Base-by-base conservation (phyloP, 441 rosid species). In the Euphorbia celastroides region DNA sequence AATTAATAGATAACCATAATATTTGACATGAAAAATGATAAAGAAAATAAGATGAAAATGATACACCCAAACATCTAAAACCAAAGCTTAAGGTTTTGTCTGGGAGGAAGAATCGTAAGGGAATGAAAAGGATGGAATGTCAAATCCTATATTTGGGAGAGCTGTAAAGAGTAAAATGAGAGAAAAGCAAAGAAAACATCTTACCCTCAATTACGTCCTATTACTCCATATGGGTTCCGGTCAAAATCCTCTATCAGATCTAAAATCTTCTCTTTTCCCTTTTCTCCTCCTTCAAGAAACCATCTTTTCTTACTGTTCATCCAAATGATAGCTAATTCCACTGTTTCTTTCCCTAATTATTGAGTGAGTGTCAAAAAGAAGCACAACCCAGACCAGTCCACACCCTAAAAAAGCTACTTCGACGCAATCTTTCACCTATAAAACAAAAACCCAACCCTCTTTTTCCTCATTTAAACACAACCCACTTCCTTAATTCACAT, bases 381-480 rank as follows among this genome's bases (percentile, higher is more conserved):
- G 16, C 23, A 19, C 8, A 57, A 44, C n/a, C n/a, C n/a, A n/a
- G n/a, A n/a, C n/a, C n/a, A 61, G 58, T 27, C 31, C 63, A 66
- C 12, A 41, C 50, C n/a, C 34, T 44, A 12, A 10, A 61, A 70
- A 68, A 60, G 63, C 3, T 12, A 59, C 68, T 38, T 44, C 60
- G 60, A 38, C 64, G 54, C 16, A 46, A 25, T 16, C 56, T 13
- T 54, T 42, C 2, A 34, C 54, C 32, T 42, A 26, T 25, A 56
- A 60, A 32, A 51, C 10, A 14, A 20, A 57, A 64, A 32, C 69
- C 62, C 72, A 26, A 1, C 56, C 57, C 31, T 25, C 25, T n/a
- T 25, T 55, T 48, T 54, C 69, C 63, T 63, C 44, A 46, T 74
- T 60, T 62, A 62, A 64, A 66, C 57, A 59, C 62, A 62, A 57